phyloP scores from a whole-genome alignment of 2,329 filamentous ascomycete genomes.

The Ophiostoma sp. region DNA sequence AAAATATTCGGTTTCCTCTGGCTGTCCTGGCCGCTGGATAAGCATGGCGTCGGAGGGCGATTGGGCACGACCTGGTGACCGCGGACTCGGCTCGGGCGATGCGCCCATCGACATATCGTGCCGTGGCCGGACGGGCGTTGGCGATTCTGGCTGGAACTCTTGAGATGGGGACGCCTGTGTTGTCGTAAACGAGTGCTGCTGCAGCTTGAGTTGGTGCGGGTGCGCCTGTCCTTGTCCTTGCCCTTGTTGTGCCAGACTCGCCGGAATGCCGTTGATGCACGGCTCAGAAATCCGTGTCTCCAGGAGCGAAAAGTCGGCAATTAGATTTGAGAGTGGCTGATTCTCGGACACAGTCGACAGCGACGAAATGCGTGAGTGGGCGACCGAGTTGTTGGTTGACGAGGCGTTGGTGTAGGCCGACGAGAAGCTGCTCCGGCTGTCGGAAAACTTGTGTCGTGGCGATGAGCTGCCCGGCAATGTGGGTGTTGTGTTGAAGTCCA shows the following conservation, averaged over 20 bases:
- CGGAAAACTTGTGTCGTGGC: constrained; percentile 48
- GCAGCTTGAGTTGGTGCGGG: constrained; percentile 11
- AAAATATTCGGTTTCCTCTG: background rate
- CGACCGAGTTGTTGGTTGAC: constrained; percentile 42
- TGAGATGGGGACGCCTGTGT: background rate
- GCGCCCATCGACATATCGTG: constrained; percentile 23
- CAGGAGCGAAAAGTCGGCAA: constrained; percentile 41
- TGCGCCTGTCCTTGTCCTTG: constrained; percentile 6
- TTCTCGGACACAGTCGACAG: constrained; percentile 51
- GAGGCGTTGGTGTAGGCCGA: constrained; percentile 51
- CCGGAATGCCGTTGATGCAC: background rate
- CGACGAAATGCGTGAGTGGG: constrained; percentile 56
- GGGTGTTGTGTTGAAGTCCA: background rate
- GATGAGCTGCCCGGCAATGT: constrained; percentile 36
- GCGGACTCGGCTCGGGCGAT: constrained; percentile 22
- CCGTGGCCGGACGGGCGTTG: constrained; percentile 29
- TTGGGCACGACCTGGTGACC: constrained; percentile 17
- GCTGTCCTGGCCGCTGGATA: constrained; percentile 8
- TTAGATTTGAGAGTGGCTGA: constrained; percentile 38
- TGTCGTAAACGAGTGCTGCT: constrained; percentile 25
- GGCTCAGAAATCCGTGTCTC: constrained; percentile 40
- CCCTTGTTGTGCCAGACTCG: background rate
- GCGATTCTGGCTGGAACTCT: constrained; percentile 29
- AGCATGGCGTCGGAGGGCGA: constrained; percentile 31
- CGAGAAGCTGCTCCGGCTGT: constrained; percentile 55